phyloP scores from a whole-genome alignment of 192 early-diverging fungal species.

The Umbelopsis sp. region DNA sequence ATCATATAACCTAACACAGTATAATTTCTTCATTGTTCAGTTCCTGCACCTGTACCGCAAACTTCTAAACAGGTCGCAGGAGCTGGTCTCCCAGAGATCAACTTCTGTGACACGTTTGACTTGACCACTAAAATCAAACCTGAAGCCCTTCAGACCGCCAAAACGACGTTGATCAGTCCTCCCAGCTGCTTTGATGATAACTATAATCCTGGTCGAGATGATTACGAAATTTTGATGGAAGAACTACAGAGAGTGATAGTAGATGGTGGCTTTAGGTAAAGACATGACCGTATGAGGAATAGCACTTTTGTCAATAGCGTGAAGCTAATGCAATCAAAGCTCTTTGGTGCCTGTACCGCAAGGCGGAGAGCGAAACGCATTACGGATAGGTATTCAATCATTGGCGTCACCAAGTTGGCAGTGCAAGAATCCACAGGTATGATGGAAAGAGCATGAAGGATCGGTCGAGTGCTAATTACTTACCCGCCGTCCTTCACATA shows the following conservation, averaged over 20 bases:
- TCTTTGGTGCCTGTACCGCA: conserved; percentile 33
- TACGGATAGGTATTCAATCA: conserved; percentile 82
- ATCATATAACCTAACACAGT: neutral
- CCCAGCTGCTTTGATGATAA: conserved; percentile 35
- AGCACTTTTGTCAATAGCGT: neutral
- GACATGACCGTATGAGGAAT: conserved; percentile 2
- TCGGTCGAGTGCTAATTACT: neutral
- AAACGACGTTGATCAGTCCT: conserved; percentile 50
- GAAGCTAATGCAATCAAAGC: conserved; percentile 3
- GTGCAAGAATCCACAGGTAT: conserved; percentile 55
- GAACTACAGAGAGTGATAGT: conserved; percentile 61
- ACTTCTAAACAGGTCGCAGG: conserved; percentile 15
- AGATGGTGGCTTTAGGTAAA: conserved; percentile 68
- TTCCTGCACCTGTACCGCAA: conserved; percentile 5
- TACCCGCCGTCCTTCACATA: conserved; percentile 9
- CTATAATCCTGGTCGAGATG: conserved; percentile 30
- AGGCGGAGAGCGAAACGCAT: conserved; percentile 56
- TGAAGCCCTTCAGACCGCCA: conserved; percentile 56
- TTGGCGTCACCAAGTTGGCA: conserved; percentile 84
- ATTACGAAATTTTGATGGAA: conserved; percentile 43
- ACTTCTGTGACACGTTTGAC: conserved; percentile 70
- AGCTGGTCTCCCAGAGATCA: conserved; percentile 7
- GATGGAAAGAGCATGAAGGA: neutral
- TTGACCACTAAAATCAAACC: conserved; percentile 75
- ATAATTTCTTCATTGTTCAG: neutral